phyloP scores from a whole-genome alignment of 1,284 basidiomycete genomes.

The Trichosporon ovoides region DNA sequence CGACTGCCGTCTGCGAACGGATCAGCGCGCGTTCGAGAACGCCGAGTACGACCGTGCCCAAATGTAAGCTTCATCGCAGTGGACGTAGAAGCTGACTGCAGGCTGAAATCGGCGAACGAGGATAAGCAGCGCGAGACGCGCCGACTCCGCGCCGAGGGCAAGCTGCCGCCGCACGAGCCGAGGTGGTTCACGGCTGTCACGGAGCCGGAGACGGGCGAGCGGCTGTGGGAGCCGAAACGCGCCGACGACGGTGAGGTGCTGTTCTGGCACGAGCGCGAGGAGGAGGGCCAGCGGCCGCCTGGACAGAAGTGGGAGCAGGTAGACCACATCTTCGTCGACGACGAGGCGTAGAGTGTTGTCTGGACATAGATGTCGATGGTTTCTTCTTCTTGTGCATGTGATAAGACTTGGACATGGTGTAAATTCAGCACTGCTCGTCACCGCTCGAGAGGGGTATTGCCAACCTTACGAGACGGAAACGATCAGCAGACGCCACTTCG shows the following conservation, averaged over 20 bases:
- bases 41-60: slow-evolving; percentile 90
- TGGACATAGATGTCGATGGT: neutral
- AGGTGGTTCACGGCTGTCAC: slow-evolving; percentile 73
- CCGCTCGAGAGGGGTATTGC: no score
- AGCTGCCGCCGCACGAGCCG: slow-evolving; percentile 66
- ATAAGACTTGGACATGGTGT: no score
- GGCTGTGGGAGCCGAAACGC: slow-evolving; percentile 70
- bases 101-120: slow-evolving; percentile 77
- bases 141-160: slow-evolving; percentile 69
- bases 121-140: slow-evolving; percentile 78
- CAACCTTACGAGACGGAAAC: no score
- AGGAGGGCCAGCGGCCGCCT: slow-evolving; percentile 53
- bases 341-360: neutral
- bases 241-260: slow-evolving; percentile 57
- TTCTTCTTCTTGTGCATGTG: neutral
- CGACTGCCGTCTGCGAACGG: slow-evolving; percentile 87
- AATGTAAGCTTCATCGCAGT: slow-evolving; percentile 39
- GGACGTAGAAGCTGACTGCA: neutral
- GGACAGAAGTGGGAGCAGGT: slow-evolving; percentile 62
- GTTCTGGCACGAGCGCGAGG: slow-evolving; percentile 79
- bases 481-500: no score
- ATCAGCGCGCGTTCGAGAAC: slow-evolving; percentile 90
- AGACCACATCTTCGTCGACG: slow-evolving; percentile 72
- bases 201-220: slow-evolving; percentile 78
- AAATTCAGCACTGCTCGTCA: no score